Conservation (phyloP, 2,329 filamentous ascomycete genomes). For the Aaosphaeria pasadenensis region DNA sequence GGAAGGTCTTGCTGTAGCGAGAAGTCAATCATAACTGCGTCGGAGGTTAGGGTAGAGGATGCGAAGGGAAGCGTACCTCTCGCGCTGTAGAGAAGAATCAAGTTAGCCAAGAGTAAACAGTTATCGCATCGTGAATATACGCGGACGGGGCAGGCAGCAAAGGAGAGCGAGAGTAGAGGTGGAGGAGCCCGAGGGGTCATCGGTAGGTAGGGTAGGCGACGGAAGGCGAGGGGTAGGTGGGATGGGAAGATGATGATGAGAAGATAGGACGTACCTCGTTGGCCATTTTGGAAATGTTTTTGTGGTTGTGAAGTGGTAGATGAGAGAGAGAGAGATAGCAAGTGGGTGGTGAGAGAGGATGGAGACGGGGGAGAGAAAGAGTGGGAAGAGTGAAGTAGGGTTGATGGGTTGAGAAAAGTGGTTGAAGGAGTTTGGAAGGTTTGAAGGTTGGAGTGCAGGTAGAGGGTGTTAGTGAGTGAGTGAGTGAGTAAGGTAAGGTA, state of each 20-base stretch:
- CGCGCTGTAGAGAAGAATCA: slow-evolving; percentile 40
- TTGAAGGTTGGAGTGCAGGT: neutral
- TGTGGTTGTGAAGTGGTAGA: slow-evolving; percentile 17
- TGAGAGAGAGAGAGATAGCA: slow-evolving; percentile 4
- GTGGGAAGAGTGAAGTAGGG: slow-evolving; percentile 1
- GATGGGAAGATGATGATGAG: slow-evolving; percentile 26
- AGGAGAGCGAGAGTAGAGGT: slow-evolving; percentile 16
- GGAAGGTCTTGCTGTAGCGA: slow-evolving; percentile 77
- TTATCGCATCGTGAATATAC: slow-evolving; percentile 29
- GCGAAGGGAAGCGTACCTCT: slow-evolving; percentile 41
- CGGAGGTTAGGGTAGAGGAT: slow-evolving; percentile 10
- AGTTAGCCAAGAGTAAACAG: slow-evolving; percentile 35
- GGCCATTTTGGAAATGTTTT: slow-evolving; percentile 51
- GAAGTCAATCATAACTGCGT: slow-evolving; percentile 21
- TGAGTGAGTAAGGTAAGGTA: neutral
- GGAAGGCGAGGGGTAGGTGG: slow-evolving; percentile 30
- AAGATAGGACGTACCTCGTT: slow-evolving; percentile 55
- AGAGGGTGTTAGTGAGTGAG: slow-evolving; percentile 9
- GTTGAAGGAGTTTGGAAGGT: too few species aligned
- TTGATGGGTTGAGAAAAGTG: slow-evolving; percentile 4
- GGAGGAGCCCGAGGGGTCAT: neutral
- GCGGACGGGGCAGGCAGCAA: slow-evolving; percentile 42
- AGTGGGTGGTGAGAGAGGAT: slow-evolving; percentile 8
- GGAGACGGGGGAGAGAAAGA: slow-evolving; percentile 10
- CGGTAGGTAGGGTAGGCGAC: slow-evolving; percentile 3